A percentile compares a stretch with the other conserved stretches of the same genome.
phyloP scores from a whole-genome alignment of 1,284 basidiomycete genomes.

The Peniophora sp. region DNA sequence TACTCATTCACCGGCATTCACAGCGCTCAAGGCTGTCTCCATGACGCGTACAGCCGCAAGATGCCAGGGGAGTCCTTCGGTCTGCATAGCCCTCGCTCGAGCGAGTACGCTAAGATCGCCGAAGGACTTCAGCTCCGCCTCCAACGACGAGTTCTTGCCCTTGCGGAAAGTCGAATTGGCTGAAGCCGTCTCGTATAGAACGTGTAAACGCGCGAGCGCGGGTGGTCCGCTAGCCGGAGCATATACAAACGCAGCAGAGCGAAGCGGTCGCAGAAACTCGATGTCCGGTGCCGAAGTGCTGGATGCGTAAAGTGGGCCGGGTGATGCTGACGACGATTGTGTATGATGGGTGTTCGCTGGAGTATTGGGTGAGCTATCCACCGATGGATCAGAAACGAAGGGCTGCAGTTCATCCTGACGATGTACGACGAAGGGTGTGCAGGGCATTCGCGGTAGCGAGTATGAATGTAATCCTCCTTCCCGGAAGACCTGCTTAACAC shows the following conservation, averaged over 20 bases:
- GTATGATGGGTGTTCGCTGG: too few relatives aligned
- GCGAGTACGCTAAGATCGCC: constrained; percentile 59
- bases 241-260: constrained; percentile 48
- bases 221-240: constrained; percentile 36
- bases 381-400: too few relatives aligned
- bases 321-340: too few relatives aligned
- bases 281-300: constrained; percentile 26
- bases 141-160: constrained; percentile 32
- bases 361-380: too few relatives aligned
- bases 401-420: too few relatives aligned
- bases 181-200: constrained; percentile 41
- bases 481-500: too few relatives aligned
- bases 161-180: constrained; percentile 27
- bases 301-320: too few relatives aligned
- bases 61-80: constrained; percentile 55
- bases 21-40: constrained; percentile 27
- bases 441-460: too few relatives aligned
- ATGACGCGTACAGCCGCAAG: constrained; percentile 60
- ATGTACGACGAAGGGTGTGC: too few relatives aligned
- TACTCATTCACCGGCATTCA: too few relatives aligned
- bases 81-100: constrained; percentile 37
- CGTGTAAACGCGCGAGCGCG: constrained; percentile 51
- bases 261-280: constrained; percentile 43
- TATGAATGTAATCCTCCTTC: too few relatives aligned
- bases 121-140: constrained; percentile 59